Percentiles rank a stretch among this genome's conserved stretches.
Evolutionary conservation across 2,329 filamentous ascomycete species (phyloP).

Genomic region (Neospermospora avenae): DNA sequence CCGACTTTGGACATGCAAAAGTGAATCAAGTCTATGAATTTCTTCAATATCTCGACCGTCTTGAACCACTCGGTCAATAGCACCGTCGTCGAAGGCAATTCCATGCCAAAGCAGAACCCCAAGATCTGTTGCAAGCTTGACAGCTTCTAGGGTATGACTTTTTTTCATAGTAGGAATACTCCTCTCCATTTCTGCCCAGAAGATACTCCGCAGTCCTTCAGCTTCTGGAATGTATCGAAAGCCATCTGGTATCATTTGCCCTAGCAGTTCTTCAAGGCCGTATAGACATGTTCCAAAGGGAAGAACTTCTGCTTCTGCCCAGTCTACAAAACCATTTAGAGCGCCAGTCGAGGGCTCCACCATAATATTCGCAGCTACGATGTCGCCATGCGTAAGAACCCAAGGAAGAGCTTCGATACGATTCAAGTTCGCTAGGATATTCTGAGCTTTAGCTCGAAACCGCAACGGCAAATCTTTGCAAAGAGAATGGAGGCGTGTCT

Average conservation of each 20-base stretch:
- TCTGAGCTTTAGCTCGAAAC: conserved; percentile 24
- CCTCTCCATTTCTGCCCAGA: conserved; percentile 46
- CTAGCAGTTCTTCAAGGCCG: conserved; percentile 58
- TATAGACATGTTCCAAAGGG: conserved; percentile 60
- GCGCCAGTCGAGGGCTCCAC: conserved; percentile 42
- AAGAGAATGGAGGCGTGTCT: conserved; percentile 40
- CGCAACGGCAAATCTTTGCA: conserved; percentile 37
- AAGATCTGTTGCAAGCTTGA: conserved; percentile 46
- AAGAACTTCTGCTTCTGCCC: conserved; percentile 60
- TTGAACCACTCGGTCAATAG: conserved; percentile 55
- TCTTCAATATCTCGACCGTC: conserved; percentile 49
- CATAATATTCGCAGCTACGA: conserved; percentile 56
- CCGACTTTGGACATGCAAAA: conserved; percentile 14
- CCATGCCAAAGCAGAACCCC: conserved; percentile 62
- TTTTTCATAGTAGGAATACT: conserved; percentile 34
- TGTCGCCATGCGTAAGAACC: conserved; percentile 58
- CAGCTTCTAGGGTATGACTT: conserved; percentile 32
- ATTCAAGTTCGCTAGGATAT: conserved; percentile 32
- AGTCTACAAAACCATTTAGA: conserved; percentile 57
- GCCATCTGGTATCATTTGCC: conserved; percentile 38
- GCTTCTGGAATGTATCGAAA: conserved; percentile 45
- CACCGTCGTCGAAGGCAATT: conserved; percentile 60
- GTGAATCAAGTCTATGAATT: conserved; percentile 47
- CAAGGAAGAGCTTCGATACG: conserved; percentile 47
- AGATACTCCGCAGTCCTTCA: conserved; percentile 42